phyloP scores from a whole-genome alignment of 2,329 filamentous ascomycete species.

The Pseudogymnoascus sp. region DNA sequence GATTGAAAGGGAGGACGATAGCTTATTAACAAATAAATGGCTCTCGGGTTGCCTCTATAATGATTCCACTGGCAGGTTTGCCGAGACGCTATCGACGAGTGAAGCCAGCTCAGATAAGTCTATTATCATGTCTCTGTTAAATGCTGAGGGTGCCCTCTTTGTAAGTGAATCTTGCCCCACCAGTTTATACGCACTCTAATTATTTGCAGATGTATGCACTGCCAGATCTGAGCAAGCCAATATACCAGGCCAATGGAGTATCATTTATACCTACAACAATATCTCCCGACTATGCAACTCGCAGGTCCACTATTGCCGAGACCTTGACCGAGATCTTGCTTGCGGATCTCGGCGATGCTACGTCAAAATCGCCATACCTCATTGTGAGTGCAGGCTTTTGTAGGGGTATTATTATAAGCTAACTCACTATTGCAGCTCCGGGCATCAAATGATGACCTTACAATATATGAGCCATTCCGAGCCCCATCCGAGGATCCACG shows the following conservation, averaged over 20 bases:
- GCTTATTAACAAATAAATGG: slow-evolving; percentile 62
- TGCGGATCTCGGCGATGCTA: slow-evolving; percentile 73
- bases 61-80: slow-evolving; percentile 54
- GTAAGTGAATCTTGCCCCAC: slow-evolving; percentile 42
- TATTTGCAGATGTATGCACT: slow-evolving; percentile 64
- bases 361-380: slow-evolving; percentile 66
- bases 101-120: slow-evolving; percentile 34
- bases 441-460: slow-evolving; percentile 72
- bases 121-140: slow-evolving; percentile 70
- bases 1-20: slow-evolving; percentile 55
- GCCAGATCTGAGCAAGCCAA: slow-evolving; percentile 60
- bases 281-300: slow-evolving; percentile 61
- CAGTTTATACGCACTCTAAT: slow-evolving; percentile 8
- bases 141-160: slow-evolving; percentile 63
- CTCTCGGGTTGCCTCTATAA: slow-evolving; percentile 74
- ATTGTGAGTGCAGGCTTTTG: slow-evolving; percentile 51
- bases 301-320: slow-evolving; percentile 66
- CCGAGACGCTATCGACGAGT: slow-evolving; percentile 22
- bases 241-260: slow-evolving; percentile 70
- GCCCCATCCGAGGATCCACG: slow-evolving; percentile 27
- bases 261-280: slow-evolving; percentile 71
- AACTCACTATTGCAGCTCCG: slow-evolving; percentile 49
- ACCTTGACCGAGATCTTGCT: slow-evolving; percentile 72
- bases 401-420: not conserved
- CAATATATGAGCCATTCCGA: slow-evolving; percentile 76